Percentiles rank a stretch among this genome's conserved stretches.
phyloP scores from a whole-genome alignment of 2,329 filamentous ascomycete genomes.

The Ambrosiella cleistominuta region DNA sequence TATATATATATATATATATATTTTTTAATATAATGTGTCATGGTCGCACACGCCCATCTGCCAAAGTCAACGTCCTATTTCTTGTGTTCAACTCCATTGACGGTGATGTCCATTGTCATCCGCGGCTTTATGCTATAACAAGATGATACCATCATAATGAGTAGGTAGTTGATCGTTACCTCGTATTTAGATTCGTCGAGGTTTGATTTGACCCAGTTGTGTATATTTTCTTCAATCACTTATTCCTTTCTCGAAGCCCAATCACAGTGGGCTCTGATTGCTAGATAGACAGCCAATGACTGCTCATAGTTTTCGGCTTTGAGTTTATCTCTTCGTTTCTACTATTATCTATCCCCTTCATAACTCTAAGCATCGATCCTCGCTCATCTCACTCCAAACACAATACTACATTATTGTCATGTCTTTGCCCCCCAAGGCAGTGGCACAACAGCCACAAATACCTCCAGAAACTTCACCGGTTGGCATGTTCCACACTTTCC shows the following conservation, averaged over 20 bases:
- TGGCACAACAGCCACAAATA: not conserved
- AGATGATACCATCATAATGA: too few species aligned
- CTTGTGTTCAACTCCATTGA: not conserved
- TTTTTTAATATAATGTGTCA: too few species aligned
- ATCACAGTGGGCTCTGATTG: not conserved
- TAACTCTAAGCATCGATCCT: not conserved
- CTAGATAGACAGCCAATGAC: not conserved
- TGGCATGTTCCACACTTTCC: slow-evolving; percentile 37
- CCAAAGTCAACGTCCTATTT: too few species aligned
- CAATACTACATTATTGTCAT: not conserved
- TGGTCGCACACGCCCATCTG: too few species aligned
- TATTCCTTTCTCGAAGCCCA: not conserved
- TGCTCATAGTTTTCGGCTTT: not conserved
- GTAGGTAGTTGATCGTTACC: not conserved
- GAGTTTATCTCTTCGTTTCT: not conserved
- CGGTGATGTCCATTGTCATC: not conserved
- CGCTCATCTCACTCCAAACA: not conserved
- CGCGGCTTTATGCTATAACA: not conserved
- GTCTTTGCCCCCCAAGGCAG: not conserved
- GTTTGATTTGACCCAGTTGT: too few species aligned
- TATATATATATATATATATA: too few species aligned
- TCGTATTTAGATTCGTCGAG: not conserved
- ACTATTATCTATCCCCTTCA: not conserved
- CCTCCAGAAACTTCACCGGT: not conserved
- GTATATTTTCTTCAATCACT: not conserved